Base-by-base conservation (phyloP, 2,329 filamentous ascomycete species). In the Alternaria tenuissima region DNA sequence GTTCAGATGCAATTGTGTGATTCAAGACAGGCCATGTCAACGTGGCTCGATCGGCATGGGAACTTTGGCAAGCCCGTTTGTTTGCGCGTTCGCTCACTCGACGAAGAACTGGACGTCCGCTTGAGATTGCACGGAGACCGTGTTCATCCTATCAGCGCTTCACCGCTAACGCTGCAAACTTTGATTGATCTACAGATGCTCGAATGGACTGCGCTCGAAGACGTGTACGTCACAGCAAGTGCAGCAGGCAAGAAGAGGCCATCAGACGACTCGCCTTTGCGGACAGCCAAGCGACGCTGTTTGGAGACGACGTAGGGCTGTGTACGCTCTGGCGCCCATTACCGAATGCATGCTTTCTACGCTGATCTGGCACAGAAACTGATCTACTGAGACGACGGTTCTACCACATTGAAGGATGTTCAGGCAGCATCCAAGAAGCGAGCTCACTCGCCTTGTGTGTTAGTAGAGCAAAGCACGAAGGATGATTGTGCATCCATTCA, bases 111-210 rank as follows among this genome's bases (percentile, higher is more conserved):
- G 9, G 47, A 51, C 34, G 20, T 51, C 5, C 47, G 47, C 34
- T 39, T 51, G 47, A 34, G 34, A 39, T 26, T 51, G 18, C 32
- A 38, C 34, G 47, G 47, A 8, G 34, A 36, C 20, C 47, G 30
- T 39, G 47, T 38, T 51, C 24, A 36, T 51, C 18, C 47, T 39
- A 51, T 51, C 6, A 51, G 47, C 32, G 47, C 47, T 28, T 51
- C 32, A 24, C 47, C 47, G 11, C 34, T 51, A 24, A 38, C 32
- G 16, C 11, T 51, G 20, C 26, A 39, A 38, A 24, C 30, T 12
- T 39, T 51, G 32, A 51, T 51, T 24, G 24, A 51, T 38, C 47
- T 51, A 38, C 32, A 51, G 9, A 51, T 38, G 24, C 47, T 51
- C 20, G 32, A 51, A 51, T 51, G 32, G 47, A 51, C 32, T 47